Evolutionary conservation across 352 stramenopile genomes (phyloP).

Genomic region (Thraustochytrium sp.): DNA sequence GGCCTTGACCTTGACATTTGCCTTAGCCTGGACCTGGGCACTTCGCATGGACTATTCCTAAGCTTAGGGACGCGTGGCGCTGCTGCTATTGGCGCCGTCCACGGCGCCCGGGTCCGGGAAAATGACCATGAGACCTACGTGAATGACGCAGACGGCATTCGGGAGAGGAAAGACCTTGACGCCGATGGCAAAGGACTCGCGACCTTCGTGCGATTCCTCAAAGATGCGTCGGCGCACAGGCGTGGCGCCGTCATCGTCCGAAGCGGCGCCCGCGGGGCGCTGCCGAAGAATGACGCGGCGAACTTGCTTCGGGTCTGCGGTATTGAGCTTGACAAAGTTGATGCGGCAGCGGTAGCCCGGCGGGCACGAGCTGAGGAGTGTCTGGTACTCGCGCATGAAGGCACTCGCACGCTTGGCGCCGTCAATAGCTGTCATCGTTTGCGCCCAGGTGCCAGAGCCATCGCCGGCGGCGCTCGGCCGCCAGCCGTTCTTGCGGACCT

Average conservation of each 20-base stretch:
- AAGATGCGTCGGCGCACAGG: background rate
- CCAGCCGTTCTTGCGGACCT: conserved; percentile 18
- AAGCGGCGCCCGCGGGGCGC: background rate
- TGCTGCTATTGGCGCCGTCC: too few species aligned
- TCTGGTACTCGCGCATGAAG: background rate
- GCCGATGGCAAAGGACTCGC: background rate
- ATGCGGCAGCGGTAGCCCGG: background rate
- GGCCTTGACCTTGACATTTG: too few species aligned
- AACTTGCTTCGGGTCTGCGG: conserved; percentile 12
- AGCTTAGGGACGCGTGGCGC: too few species aligned
- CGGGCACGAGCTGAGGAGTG: background rate
- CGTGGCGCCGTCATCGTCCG: too few species aligned
- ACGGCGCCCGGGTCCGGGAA: background rate
- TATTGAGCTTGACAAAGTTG: conserved; percentile 38
- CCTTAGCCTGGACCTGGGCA: too few species aligned
- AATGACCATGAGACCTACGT: conserved; percentile 21
- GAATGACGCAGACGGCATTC: background rate
- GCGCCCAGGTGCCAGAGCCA: background rate
- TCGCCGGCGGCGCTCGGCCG: background rate
- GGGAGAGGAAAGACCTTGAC: conserved; percentile 20
- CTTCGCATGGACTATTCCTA: too few species aligned
- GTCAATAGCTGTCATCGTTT: too few species aligned
- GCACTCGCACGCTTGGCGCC: background rate
- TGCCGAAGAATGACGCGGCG: background rate
- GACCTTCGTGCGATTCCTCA: conserved; percentile 17